A percentile compares a stretch with the other conserved stretches of the same genome.
These are phyloP conservation scores for Gaertneriomyces sp. DNA, from an alignment of 192 early-diverging fungal species.

Conservation along the genomic window DNA sequence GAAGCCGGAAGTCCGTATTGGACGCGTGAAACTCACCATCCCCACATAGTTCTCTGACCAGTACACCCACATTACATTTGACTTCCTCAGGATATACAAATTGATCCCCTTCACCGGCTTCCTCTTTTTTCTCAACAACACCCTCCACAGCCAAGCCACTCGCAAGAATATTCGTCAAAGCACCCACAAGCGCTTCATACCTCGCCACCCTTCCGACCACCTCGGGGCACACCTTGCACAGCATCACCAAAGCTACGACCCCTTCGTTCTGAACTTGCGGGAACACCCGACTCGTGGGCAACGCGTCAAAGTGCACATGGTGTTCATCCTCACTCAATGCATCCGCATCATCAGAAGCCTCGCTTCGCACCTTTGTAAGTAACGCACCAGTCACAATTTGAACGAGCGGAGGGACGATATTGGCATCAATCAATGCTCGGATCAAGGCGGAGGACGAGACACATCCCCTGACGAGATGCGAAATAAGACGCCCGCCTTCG, in stretches of 20 bases:
- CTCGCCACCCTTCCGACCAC: conserved; percentile 12
- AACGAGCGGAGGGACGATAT: conserved; percentile 39
- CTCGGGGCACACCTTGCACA: conserved; percentile 18
- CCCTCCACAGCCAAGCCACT: not conserved
- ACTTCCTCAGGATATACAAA: not conserved
- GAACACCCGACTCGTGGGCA: conserved; percentile 49
- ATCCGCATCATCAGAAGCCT: not conserved
- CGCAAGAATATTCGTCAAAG: not conserved
- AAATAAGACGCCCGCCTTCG: conserved; percentile 51
- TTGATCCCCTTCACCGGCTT: not conserved
- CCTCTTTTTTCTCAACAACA: not conserved
- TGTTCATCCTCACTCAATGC: conserved; percentile 30
- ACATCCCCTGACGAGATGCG: conserved; percentile 40
- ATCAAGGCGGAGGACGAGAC: conserved; percentile 29
- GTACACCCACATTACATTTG: not conserved
- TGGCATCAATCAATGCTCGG: conserved; percentile 36
- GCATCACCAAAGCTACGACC: conserved; percentile 43
- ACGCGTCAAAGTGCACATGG: conserved; percentile 54
- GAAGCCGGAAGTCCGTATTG: too few species aligned
- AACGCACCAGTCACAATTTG: conserved; percentile 53
- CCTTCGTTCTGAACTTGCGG: conserved; percentile 55
- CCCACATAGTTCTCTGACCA: too few species aligned
- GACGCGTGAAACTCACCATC: too few species aligned
- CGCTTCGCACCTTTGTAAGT: conserved; percentile 27
- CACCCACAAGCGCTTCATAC: not conserved